Conservation (phyloP, 371 early-diverging fungal species). For the Umbelopsis sp. region DNA sequence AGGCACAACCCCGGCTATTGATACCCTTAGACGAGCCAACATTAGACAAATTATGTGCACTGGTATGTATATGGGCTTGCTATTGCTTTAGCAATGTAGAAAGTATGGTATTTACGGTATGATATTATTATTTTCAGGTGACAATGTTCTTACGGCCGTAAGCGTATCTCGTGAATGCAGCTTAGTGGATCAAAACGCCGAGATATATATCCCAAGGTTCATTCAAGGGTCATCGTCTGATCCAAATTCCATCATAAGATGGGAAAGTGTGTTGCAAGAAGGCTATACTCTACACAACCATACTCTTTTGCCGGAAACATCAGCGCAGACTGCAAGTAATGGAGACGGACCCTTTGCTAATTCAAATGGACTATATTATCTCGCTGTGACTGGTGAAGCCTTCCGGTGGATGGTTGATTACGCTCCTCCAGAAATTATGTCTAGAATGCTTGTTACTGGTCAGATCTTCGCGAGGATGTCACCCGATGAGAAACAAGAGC, state of each 20-base stretch:
- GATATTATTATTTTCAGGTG: slow-evolving; percentile 53
- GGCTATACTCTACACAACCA: slow-evolving; percentile 61
- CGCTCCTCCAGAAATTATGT: slow-evolving; percentile 66
- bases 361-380: slow-evolving; percentile 46
- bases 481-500: slow-evolving; percentile 97
- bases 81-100: background rate
- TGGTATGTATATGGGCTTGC: slow-evolving; percentile 45
- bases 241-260: slow-evolving; percentile 61
- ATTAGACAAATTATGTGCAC: slow-evolving; percentile 99
- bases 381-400: slow-evolving; percentile 95
- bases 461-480: slow-evolving; percentile 99
- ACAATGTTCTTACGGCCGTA: slow-evolving; percentile 97
- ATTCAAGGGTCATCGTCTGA: slow-evolving; percentile 54
- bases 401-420: slow-evolving; percentile 94
- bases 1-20: slow-evolving; percentile 82
- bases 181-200: slow-evolving; percentile 63
- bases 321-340: background rate
- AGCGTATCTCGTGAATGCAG: slow-evolving; percentile 95
- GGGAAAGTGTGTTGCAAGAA: slow-evolving; percentile 74
- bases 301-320: slow-evolving; percentile 47
- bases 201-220: slow-evolving; percentile 64
- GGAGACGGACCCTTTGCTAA: background rate
- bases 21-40: slow-evolving; percentile 83
- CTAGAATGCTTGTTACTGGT: slow-evolving; percentile 87
- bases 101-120: background rate